A percentile compares a stretch with the other conserved stretches of the same genome.
These are phyloP conservation scores for Aureobasidium sp. DNA, from an alignment of 2,329 filamentous ascomycete species.

Conservation along the genomic window DNA sequence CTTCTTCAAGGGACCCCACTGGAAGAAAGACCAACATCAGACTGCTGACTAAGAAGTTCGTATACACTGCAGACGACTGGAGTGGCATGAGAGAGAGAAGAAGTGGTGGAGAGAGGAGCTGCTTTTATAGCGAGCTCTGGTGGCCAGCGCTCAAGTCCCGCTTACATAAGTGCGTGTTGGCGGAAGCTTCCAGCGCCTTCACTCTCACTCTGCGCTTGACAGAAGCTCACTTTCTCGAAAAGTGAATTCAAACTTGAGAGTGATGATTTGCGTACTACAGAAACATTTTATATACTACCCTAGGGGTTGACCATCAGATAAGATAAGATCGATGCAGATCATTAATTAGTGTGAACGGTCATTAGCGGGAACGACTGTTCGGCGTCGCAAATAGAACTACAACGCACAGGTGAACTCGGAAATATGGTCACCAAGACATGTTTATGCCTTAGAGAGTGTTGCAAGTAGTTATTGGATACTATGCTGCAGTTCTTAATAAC, in stretches of 20 bases:
- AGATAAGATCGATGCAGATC: not conserved
- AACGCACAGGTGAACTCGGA: not conserved
- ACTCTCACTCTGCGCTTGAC: not conserved
- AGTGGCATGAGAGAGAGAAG: not conserved
- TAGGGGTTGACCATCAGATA: too few relatives aligned
- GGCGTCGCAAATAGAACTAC: not conserved
- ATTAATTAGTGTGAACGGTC: not conserved
- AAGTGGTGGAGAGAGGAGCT: not conserved
- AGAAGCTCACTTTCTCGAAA: not conserved
- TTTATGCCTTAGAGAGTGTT: not conserved
- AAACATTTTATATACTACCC: not conserved
- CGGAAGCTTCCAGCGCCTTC: not conserved
- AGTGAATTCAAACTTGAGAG: not conserved
- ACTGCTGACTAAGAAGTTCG: not conserved
- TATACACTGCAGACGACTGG: not conserved
- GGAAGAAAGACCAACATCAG: not conserved
- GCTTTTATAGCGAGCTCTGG: not conserved
- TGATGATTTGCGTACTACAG: not conserved
- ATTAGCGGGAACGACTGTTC: not conserved
- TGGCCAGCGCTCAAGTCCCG: not conserved
- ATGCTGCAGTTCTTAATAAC: too few relatives aligned
- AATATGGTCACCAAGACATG: not conserved
- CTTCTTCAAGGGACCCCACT: not conserved
- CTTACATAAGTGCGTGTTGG: not conserved
- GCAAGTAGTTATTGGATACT: not conserved